These are phyloP conservation scores for Beauveria rudraprayagi DNA, from an alignment of 2,329 filamentous ascomycete genomes.

Conservation along the genomic window DNA sequence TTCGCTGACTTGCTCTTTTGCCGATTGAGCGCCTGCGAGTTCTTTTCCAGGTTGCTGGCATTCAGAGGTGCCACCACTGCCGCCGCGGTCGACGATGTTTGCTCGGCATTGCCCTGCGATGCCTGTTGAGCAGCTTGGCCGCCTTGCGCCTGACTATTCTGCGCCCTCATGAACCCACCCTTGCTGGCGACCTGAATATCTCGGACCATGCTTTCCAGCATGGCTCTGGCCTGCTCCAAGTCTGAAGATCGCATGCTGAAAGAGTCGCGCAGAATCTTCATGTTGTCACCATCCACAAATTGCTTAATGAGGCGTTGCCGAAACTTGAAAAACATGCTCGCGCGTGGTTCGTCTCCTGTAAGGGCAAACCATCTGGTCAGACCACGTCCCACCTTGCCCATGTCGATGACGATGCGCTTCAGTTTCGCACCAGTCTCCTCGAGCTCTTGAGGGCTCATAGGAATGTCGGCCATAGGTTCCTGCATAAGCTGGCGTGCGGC, in stretches of 20 bases:
- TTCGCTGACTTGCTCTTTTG: slow-evolving; percentile 33
- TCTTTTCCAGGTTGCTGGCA: slow-evolving; percentile 44
- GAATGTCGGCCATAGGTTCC: slow-evolving; percentile 37
- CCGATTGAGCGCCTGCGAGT: slow-evolving; percentile 40
- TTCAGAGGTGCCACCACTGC: slow-evolving; percentile 28
- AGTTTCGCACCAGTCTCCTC: slow-evolving; percentile 38
- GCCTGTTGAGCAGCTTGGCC: slow-evolving; percentile 23
- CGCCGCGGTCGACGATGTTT: slow-evolving; percentile 14
- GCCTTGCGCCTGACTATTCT: slow-evolving; percentile 22
- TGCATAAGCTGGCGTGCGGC: slow-evolving; percentile 30
- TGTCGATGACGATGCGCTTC: slow-evolving; percentile 30
- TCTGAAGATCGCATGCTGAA: slow-evolving; percentile 47
- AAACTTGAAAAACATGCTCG: slow-evolving; percentile 46
- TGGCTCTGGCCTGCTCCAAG: slow-evolving; percentile 37
- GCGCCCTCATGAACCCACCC: slow-evolving; percentile 13
- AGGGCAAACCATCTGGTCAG: slow-evolving; percentile 41
- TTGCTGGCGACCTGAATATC: slow-evolving; percentile 32
- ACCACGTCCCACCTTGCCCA: slow-evolving; percentile 36
- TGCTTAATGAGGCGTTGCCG: slow-evolving; percentile 45
- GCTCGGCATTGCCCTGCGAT: slow-evolving; percentile 17
- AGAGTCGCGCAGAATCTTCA: slow-evolving; percentile 35
- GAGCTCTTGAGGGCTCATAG: slow-evolving; percentile 37
- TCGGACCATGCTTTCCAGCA: slow-evolving; percentile 45
- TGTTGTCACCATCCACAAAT: slow-evolving; percentile 41
- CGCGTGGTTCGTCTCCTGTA: slow-evolving; percentile 41